Conservation (phyloP, 345 rosid species). For the Brassica juncea region DNA sequence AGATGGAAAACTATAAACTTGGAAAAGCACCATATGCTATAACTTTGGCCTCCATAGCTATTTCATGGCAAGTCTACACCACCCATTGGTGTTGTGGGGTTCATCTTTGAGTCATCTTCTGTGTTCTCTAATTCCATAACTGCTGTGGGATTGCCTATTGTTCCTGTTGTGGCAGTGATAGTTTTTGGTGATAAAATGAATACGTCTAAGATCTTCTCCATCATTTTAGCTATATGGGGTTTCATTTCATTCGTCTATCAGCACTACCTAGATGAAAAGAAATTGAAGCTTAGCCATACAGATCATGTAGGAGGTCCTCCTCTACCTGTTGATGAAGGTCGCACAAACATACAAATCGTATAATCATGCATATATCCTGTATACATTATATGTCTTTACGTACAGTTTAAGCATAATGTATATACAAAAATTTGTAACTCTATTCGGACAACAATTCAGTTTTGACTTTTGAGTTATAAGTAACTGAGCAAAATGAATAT, state of each 20-base stretch:
- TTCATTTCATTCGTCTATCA: slow-evolving; percentile 58
- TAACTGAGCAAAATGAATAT: not conserved
- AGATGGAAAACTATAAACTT: slow-evolving; percentile 49
- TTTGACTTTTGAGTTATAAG: not conserved
- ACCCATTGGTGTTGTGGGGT: slow-evolving; percentile 51
- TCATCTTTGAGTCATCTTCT: slow-evolving; percentile 66
- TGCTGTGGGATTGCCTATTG: slow-evolving; percentile 55
- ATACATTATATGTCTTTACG: not conserved
- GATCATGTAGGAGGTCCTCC: slow-evolving; percentile 10
- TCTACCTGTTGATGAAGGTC: slow-evolving; percentile 24
- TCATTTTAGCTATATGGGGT: slow-evolving; percentile 64
- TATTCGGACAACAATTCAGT: not conserved
- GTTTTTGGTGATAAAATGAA: slow-evolving; percentile 57
- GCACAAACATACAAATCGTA: slow-evolving; percentile 11
- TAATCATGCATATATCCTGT: not conserved
- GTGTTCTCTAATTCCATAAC: slow-evolving; percentile 53
- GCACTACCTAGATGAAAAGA: slow-evolving; percentile 51
- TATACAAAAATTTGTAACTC: not conserved
- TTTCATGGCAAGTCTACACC: slow-evolving; percentile 50
- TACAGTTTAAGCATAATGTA: not conserved
- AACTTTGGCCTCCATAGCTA: slow-evolving; percentile 47
- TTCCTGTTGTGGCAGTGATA: slow-evolving; percentile 57
- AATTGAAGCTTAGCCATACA: slow-evolving; percentile 19
- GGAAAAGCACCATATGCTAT: slow-evolving; percentile 56
- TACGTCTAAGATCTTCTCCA: slow-evolving; percentile 51